phyloP scores from a whole-genome alignment of 768 basidiomycete species.

The Mycena rebaudengoi region DNA sequence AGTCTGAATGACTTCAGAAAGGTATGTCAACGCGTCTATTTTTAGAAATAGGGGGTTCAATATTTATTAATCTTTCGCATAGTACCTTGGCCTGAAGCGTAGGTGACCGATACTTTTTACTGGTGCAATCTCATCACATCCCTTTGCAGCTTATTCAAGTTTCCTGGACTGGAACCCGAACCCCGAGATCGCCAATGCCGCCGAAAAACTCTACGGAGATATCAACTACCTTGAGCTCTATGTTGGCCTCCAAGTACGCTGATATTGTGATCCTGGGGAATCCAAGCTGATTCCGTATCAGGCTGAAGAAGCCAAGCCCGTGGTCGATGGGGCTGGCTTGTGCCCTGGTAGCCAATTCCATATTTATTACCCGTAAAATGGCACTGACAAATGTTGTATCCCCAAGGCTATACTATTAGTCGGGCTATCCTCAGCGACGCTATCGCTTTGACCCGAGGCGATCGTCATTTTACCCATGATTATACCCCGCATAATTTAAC shows the following conservation, averaged over 20 bases:
- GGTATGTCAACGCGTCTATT: constrained; percentile 37
- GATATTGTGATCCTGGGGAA: neutral
- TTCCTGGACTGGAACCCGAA: constrained; percentile 88
- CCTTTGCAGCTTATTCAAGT: constrained; percentile 61
- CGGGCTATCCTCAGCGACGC: constrained; percentile 89
- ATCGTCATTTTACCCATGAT: constrained; percentile 84
- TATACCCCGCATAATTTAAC: constrained; percentile 85
- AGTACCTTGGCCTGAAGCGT: constrained; percentile 85
- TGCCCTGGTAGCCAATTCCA: constrained; percentile 71
- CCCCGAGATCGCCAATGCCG: constrained; percentile 70
- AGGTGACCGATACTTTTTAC: constrained; percentile 27
- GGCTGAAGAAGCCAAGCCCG: constrained; percentile 79
- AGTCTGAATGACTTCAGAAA: constrained; percentile 86
- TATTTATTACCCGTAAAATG: neutral
- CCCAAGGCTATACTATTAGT: constrained; percentile 78
- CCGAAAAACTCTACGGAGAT: constrained; percentile 80
- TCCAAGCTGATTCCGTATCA: constrained; percentile 38
- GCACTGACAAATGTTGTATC: constrained; percentile 5
- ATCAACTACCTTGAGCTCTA: constrained; percentile 85
- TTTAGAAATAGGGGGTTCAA: neutral
- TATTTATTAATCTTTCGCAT: neutral
- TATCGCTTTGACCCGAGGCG: constrained; percentile 81
- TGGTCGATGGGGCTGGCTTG: constrained; percentile 82
- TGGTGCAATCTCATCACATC: neutral
- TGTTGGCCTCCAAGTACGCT: constrained; percentile 58